Base-by-base conservation (phyloP, 257 asterid species). In the Lithospermum erythrorhizon region DNA sequence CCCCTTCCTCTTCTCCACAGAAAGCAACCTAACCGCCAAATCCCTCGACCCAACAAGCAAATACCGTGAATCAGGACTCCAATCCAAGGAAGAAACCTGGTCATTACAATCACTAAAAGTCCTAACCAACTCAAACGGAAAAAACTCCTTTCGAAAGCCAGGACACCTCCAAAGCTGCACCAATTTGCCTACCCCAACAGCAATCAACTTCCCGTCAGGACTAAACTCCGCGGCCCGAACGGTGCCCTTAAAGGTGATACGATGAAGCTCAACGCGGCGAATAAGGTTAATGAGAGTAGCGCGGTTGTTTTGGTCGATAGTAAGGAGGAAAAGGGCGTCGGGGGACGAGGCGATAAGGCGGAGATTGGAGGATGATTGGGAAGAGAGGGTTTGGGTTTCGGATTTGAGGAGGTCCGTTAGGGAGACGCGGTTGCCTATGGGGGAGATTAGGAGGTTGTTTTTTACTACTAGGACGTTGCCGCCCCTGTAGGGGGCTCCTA, bases 401-500 rank as follows among this genome's bases (percentile, higher is more conserved):
- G 94, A 84, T 73, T 89, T 91, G 16, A 78, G n/a, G 32, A 91
- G 89, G 80, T 93, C 95, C 27, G 97, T 93, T 71, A 87, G 83
- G 69, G 98, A 83, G 70, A 93, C 80, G 9, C 98, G 87, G 78
- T 93, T 93, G 8, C 97, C 97, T 21, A 89, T 81, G 53, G 97
- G 95, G 0, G 98, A 89, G 56, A 93, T 70, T 4, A 93, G 76
- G 6, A 73, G 74, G 3, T 64, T 70, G 75, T 86, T 79, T 78
- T 84, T 77, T 18, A 74, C 88, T 0, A 86, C 73, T 54, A 73
- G 72, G 66, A 73, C 91, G 68, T 84, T 89, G 18, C 98, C 97
- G 56, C 98, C 97, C 69, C 96, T 85, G 74, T 89, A 93, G 17
- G 98, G 98, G 23, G 98, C 96, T 61, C 98, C 98, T 16, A 93